Conservation (phyloP, 495 filamentous ascomycete genomes). For the Viridothelium virens region DNA sequence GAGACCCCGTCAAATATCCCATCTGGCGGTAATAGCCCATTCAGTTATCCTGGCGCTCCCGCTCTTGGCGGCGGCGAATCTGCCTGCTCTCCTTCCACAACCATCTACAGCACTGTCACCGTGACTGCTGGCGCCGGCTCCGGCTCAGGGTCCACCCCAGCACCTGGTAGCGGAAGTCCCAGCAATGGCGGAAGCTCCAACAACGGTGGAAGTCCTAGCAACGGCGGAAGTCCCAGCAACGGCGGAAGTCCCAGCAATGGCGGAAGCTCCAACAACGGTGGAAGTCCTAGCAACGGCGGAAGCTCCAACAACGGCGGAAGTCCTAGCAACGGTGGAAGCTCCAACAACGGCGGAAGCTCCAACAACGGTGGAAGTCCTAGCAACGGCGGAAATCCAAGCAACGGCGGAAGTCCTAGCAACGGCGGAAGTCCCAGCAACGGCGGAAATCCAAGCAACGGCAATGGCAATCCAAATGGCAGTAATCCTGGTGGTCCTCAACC, state of each 20-base stretch:
- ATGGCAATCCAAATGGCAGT: background rate
- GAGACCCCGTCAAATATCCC: background rate
- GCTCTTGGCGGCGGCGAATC: background rate
- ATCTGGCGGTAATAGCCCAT: no score
- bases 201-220: background rate
- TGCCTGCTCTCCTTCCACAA: background rate
- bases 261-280: no score
- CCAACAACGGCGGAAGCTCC: no score
- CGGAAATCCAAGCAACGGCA: background rate
- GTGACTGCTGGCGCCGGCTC: background rate
- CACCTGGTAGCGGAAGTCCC: background rate
- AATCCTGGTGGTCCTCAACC: background rate
- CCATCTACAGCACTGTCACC: constrained; percentile 8
- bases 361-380: background rate
- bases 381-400: background rate
- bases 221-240: background rate
- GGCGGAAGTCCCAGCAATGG: background rate
- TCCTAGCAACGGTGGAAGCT: no score
- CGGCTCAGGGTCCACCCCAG: background rate
- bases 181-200: background rate
- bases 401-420: background rate
- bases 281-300: no score
- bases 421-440: background rate
- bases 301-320: no score
- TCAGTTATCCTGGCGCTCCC: background rate